A percentile compares a stretch with the other conserved stretches of the same genome.
phyloP scores from a whole-genome alignment of 768 basidiomycete genomes.

The Trametes elegans region DNA sequence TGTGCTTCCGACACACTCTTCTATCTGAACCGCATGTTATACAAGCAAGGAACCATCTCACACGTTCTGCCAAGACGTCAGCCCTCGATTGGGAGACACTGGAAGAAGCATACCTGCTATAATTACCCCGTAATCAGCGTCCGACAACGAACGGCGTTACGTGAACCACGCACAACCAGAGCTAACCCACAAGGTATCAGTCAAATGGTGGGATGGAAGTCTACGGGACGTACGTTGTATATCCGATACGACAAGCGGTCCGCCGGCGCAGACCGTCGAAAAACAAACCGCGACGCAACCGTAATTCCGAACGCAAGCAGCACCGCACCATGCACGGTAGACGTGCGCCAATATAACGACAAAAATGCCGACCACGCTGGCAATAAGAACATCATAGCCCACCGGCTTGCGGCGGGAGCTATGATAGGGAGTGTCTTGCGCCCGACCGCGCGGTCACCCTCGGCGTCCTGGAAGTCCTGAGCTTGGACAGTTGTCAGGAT shows the following conservation, averaged over 20 bases:
- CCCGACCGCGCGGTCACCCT: slow-evolving; percentile 2
- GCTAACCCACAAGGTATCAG: background rate
- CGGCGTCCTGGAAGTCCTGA: slow-evolving; percentile 13
- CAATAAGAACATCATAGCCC: background rate
- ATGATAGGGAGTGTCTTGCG: slow-evolving; percentile 9
- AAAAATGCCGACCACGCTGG: slow-evolving; percentile 4
- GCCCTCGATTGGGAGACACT: too few relatives aligned
- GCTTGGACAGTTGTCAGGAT: slow-evolving; percentile 14
- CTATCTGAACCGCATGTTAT: too few relatives aligned
- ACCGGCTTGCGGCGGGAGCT: slow-evolving; percentile 3
- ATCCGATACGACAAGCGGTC: slow-evolving; percentile 2
- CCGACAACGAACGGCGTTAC: slow-evolving; percentile 6
- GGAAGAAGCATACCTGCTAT: background rate
- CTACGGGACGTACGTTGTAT: slow-evolving; percentile 7
- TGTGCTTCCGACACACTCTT: too few relatives aligned
- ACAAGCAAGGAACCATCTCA: too few relatives aligned
- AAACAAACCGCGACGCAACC: background rate
- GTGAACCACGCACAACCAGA: slow-evolving; percentile 14
- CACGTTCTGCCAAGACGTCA: too few relatives aligned
- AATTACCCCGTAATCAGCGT: background rate
- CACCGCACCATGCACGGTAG: background rate
- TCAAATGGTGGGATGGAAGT: background rate
- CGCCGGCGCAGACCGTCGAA: background rate
- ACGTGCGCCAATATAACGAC: background rate
- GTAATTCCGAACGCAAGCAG: background rate